Conservation (phyloP, 2,329 filamentous ascomycete species). For the Pseudogymnoascus sp. region DNA sequence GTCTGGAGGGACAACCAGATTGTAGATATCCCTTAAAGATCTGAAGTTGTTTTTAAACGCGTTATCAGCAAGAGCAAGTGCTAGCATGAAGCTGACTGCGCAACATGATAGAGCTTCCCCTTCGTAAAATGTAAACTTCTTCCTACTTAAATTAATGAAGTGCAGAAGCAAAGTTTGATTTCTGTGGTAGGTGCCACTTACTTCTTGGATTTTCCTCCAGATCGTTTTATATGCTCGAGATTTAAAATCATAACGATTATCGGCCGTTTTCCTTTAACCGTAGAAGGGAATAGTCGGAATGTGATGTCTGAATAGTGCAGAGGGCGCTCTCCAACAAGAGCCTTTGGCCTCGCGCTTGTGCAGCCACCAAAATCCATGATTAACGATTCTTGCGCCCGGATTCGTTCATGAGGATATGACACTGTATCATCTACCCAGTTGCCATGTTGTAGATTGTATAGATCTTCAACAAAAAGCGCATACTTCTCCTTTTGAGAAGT, state of each 20-base stretch:
- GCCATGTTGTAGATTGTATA: conserved; percentile 20
- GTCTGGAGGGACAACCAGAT: conserved; percentile 18
- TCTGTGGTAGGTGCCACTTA: conserved; percentile 10
- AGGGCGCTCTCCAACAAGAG: conserved; percentile 18
- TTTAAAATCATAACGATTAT: conserved; percentile 20
- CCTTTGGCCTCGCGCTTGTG: conserved; percentile 21
- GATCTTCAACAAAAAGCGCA: conserved; percentile 20
- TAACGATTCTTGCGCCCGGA: conserved; percentile 20
- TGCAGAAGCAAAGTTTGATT: background rate
- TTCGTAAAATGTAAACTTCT: conserved; percentile 23
- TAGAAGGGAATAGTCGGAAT: conserved; percentile 22
- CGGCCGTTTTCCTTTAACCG: conserved; percentile 14
- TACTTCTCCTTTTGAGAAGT: conserved; percentile 21
- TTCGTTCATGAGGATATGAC: conserved; percentile 22
- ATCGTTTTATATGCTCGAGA: conserved; percentile 24
- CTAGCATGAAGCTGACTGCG: conserved; percentile 19
- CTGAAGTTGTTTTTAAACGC: conserved; percentile 21
- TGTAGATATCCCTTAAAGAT: conserved; percentile 21
- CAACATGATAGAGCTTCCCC: conserved; percentile 18
- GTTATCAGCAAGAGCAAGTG: conserved; percentile 22
- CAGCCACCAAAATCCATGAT: conserved; percentile 20
- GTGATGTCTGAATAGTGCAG: conserved; percentile 23
- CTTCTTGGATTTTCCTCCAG: conserved; percentile 18
- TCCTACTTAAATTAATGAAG: conserved; percentile 15
- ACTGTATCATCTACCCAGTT: conserved; percentile 21